A percentile compares a stretch with the other conserved stretches of the same genome.
These are phyloP conservation scores for Agaricus bisporus DNA, from an alignment of 768 basidiomycete species.

Conservation along the genomic window DNA sequence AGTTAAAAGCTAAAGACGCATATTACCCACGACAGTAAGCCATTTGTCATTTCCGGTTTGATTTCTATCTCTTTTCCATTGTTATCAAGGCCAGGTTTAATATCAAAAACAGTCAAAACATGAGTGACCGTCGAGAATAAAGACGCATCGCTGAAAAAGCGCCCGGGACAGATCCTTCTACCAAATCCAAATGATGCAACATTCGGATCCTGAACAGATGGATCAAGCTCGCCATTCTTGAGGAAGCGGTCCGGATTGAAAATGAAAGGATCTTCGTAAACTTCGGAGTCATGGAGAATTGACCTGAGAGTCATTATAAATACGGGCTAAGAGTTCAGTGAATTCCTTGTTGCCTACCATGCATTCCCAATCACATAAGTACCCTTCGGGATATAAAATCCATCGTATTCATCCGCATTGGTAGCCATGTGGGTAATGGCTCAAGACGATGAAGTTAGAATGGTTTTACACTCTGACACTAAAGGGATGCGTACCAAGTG, in stretches of 20 bases:
- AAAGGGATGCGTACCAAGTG: constrained; percentile 14
- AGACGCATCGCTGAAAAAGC: constrained; percentile 18
- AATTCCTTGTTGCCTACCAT: neutral
- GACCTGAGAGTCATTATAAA: constrained; percentile 6
- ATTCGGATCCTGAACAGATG: constrained; percentile 19
- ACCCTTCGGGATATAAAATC: neutral
- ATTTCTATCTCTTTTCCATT: constrained; percentile 16
- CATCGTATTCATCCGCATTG: neutral
- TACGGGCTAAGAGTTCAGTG: neutral
- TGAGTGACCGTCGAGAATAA: constrained; percentile 16
- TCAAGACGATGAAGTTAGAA: neutral
- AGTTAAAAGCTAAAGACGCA: neutral
- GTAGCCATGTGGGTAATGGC: neutral
- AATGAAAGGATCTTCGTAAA: constrained; percentile 16
- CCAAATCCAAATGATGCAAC: constrained; percentile 28
- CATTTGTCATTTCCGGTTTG: constrained; percentile 15
- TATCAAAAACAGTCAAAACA: constrained; percentile 19
- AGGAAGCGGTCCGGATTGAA: constrained; percentile 27
- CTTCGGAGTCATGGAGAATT: constrained; percentile 17
- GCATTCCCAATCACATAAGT: neutral
- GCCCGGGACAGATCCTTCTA: constrained; percentile 22
- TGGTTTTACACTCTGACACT: neutral
- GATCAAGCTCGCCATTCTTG: constrained; percentile 17
- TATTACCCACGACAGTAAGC: constrained; percentile 16
- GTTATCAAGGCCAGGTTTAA: constrained; percentile 17